Conservation (phyloP, 495 filamentous ascomycete genomes). For the Neurospora tetrasperma region DNA sequence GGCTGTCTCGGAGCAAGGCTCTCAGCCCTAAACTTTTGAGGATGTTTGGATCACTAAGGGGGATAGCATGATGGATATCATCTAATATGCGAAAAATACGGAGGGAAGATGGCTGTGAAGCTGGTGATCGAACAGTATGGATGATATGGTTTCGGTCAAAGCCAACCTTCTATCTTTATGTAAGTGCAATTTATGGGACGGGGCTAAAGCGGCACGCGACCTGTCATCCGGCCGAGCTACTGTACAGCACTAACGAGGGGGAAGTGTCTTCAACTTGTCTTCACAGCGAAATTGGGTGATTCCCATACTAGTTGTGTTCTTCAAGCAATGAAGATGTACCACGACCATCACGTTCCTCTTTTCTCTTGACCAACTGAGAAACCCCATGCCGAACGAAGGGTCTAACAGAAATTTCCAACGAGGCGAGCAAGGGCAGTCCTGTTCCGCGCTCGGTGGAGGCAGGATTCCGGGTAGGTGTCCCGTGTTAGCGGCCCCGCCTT, state of each 20-base stretch:
- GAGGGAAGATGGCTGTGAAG: not conserved
- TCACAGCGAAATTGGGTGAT: not conserved
- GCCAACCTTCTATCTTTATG: not conserved
- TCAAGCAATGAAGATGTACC: not conserved
- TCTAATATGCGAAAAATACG: not conserved
- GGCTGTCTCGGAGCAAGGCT: not conserved
- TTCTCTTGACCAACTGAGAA: not conserved
- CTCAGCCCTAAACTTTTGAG: not conserved
- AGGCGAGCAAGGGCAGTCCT: not conserved
- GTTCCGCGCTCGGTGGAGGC: not conserved
- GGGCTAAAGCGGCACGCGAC: not conserved
- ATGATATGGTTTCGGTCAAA: not conserved
- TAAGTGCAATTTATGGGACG: not conserved
- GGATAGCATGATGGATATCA: not conserved
- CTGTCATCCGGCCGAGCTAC: not conserved
- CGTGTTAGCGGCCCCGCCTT: not conserved
- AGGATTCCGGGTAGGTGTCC: not conserved
- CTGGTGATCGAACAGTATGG: not conserved
- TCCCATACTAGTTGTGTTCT: not conserved
- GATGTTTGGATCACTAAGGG: not conserved
- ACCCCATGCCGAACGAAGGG: not conserved
- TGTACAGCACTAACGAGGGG: not conserved
- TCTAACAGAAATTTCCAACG: too few species aligned
- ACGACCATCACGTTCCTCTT: not conserved
- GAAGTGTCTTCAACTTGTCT: not conserved